phyloP scores from a whole-genome alignment of 345 rosid genomes.

The Cardamine resedifolia region DNA sequence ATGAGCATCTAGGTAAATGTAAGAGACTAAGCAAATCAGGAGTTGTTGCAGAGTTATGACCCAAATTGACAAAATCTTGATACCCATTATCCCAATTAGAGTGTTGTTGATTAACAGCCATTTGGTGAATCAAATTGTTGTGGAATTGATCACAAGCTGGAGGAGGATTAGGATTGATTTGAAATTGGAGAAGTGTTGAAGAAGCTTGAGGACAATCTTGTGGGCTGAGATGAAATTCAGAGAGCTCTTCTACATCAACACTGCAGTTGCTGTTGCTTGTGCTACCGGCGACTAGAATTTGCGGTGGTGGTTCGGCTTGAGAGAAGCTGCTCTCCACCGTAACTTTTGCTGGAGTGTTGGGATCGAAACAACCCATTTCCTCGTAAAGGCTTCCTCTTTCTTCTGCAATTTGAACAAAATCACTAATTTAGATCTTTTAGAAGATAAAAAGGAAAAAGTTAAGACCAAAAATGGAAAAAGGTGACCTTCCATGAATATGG shows the following conservation, averaged over 20 bases:
- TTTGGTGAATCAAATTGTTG: conserved; percentile 40
- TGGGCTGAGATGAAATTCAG: conserved; percentile 42
- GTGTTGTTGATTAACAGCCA: conserved; percentile 26
- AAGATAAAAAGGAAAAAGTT: not conserved
- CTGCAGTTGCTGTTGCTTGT: conserved; percentile 43
- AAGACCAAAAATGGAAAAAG: not conserved
- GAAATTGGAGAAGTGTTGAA: conserved; percentile 36
- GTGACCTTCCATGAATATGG: conserved; percentile 27
- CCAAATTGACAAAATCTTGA: conserved; percentile 33
- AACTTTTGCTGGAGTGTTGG: conserved; percentile 41
- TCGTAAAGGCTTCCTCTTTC: conserved; percentile 42
- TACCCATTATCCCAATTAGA: conserved; percentile 45
- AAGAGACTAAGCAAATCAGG: conserved; percentile 72
- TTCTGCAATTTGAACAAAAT: not conserved
- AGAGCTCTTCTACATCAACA: conserved; percentile 39
- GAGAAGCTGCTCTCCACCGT: conserved; percentile 35
- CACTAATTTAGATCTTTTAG: not conserved
- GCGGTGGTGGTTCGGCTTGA: conserved; percentile 26
- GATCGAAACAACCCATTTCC: conserved; percentile 52
- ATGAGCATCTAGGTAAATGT: conserved; percentile 51
- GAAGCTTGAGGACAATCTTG: conserved; percentile 33
- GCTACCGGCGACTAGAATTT: conserved; percentile 30
- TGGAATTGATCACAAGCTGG: conserved; percentile 30
- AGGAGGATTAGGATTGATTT: conserved; percentile 23
- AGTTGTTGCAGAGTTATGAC: conserved; percentile 38